Evolutionary conservation across 768 basidiomycete genomes (phyloP).

Genomic region (Tulasnella sp.): DNA sequence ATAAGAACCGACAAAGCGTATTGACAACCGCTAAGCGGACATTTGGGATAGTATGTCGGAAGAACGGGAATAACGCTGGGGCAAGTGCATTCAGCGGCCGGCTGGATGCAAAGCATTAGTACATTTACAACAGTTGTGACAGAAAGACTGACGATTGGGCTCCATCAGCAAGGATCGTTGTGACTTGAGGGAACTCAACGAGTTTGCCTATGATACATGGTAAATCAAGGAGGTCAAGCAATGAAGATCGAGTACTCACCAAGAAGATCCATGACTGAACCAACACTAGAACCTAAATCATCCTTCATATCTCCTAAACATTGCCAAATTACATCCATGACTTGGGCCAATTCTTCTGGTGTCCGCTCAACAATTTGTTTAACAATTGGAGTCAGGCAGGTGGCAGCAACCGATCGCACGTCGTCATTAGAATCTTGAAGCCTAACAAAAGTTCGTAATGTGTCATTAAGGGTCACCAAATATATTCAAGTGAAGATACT

Average conservation of each 20-base stretch:
- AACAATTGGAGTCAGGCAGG: constrained; percentile 81
- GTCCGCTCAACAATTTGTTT: constrained; percentile 63
- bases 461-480: constrained; percentile 8
- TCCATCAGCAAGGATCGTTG: constrained; percentile 55
- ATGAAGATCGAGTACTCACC: constrained; percentile 34
- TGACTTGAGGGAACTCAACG: constrained; percentile 65
- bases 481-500: constrained; percentile 19
- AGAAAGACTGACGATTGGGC: constrained; percentile 49
- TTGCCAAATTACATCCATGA: constrained; percentile 79
- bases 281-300: constrained; percentile 90
- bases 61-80: constrained; percentile 85
- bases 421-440: constrained; percentile 89
- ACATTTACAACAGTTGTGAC: not conserved
- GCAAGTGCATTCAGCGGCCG: constrained; percentile 70
- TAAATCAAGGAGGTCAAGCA: not conserved
- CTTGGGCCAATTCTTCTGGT: constrained; percentile 52
- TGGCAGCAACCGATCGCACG: constrained; percentile 88
- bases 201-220: constrained; percentile 47
- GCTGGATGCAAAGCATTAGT: constrained; percentile 29
- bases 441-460: constrained; percentile 30
- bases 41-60: constrained; percentile 88
- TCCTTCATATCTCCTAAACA: constrained; percentile 90
- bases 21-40: constrained; percentile 89
- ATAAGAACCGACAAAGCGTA: constrained; percentile 77
- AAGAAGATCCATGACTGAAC: constrained; percentile 94